Evolutionary conservation across 768 basidiomycete genomes (phyloP).

Genomic region (Pleurotus eryngii): DNA sequence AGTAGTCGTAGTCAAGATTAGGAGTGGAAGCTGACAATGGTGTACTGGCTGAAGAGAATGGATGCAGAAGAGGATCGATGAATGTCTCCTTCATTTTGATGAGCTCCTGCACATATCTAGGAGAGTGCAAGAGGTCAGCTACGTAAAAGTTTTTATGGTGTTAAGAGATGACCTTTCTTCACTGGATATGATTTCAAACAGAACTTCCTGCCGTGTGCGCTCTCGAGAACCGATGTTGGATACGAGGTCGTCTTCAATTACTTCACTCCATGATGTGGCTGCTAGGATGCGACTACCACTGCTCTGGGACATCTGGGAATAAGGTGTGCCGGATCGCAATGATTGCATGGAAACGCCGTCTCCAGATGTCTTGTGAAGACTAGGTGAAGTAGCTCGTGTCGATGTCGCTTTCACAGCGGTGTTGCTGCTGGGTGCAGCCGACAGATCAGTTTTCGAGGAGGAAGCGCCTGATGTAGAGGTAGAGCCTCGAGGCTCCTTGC

Average conservation of each 20-base stretch:
- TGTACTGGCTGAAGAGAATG: conserved; percentile 50
- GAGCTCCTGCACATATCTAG: conserved; percentile 89
- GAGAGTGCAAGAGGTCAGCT: conserved; percentile 8
- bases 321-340: conserved; percentile 77
- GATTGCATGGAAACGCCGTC: conserved; percentile 55
- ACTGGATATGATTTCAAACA: conserved; percentile 95
- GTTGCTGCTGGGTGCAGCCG: conserved; percentile 33
- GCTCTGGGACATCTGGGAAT: conserved; percentile 69
- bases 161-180: conserved; percentile 71
- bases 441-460: conserved; percentile 63
- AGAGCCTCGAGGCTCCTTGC: conserved; percentile 68
- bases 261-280: conserved; percentile 88
- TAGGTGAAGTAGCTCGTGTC: conserved; percentile 63
- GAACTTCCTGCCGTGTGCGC: conserved; percentile 91
- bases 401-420: conserved; percentile 48
- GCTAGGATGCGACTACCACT: conserved; percentile 72
- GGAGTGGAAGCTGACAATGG: conserved; percentile 52
- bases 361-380: conserved; percentile 42
- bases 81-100: conserved; percentile 92
- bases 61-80: conserved; percentile 85
- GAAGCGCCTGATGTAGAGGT: conserved; percentile 55
- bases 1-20: conserved; percentile 67
- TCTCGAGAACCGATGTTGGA: conserved; percentile 91
- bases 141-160: conserved; percentile 1
- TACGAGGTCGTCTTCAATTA: conserved; percentile 91